Evolutionary conservation across 352 stramenopile genomes (phyloP), one percentile per base, ranked within the genome.

Genomic region (Globisporangium paroecandrum): DNA sequence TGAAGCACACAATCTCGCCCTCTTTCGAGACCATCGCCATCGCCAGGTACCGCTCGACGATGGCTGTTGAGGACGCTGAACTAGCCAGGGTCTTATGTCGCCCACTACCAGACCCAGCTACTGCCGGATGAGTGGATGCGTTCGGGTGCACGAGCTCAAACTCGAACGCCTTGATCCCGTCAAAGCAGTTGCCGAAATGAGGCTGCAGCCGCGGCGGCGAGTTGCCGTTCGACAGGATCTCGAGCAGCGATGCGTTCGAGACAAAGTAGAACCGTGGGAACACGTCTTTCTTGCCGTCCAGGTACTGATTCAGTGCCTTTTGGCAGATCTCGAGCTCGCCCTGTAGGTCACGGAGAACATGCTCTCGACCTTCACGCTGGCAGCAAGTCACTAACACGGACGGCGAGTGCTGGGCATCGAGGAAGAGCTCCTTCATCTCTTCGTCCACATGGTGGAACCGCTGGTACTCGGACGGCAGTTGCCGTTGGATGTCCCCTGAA

Each of bases 211-310:
- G 89, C 3, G 87, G 82, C 9, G 93, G 93, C 2, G 74, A 68
- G 56, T 94, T 98, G 5, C 96, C 95, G 74, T 98, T 98, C 8
- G 87, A 97, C 36, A 99, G 75, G 66, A 99, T 98, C 65, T 98
- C 94, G 3, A 98, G 83, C 34, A 99, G 70, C 25, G 92, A 95
- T 20, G 97, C 89, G 27, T 98, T 98, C 13, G 93, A 98, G 38
- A 98, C 92, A 66, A 99, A 99, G 67, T 99, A 98, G 69, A 99
- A 99, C n/a, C 95, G 81, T 13, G 96, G 91, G 60, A 98, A 98
- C 6, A 98, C 92, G 62, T 98, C 97, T 74, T 98, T 98, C 78
- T 99, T 99, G 57, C 93, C 92, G 59, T 98, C 93, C 20, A 99
- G 81, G 68, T 98, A 99, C 70, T 98, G 88, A 67, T 99, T 98